Base-by-base conservation (phyloP, 2,329 filamentous ascomycete species). In the Colletotrichum tofieldiae region DNA sequence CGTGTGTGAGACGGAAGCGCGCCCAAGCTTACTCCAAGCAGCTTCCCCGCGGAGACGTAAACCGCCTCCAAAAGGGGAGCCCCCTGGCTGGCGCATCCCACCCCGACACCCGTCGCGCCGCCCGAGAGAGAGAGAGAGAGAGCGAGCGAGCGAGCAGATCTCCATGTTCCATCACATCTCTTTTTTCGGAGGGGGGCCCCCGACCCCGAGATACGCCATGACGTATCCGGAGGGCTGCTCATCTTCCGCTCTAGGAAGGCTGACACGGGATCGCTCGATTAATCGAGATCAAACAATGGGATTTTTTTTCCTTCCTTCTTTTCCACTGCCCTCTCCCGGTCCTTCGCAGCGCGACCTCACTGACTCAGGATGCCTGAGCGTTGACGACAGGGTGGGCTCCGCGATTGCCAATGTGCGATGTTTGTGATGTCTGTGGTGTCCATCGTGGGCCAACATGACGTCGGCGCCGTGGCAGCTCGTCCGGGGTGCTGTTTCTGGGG, bases 221-320 rank as follows among this genome's bases (percentile, higher is more conserved):
- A 72, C 69, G 69, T 72, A 55, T 35, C 59, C 35, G 45, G 43
- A 62, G 41, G 54, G 58, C 29, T 32, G 58, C 59, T 69, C 69
- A 47, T 69, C 52, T 72, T 54, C 69, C 69, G 45, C 45, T 69
- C 52, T 69, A 56, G 69, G 69, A 41, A 72, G 59, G 43, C 54
- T 64, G 69, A 64, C 68, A 71, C 69, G 69, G 69, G 59, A 72
- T 72, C 65, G 37, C 69, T 69, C 51, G 29, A 59, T 54, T 29
- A 23, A 69, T 72, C 65, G 69, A 72, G 65, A 72, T 72, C 52
- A 63, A 37, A 58, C 64, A 35, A 54, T 39, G 39, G 8, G 16
- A 12, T 45, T 12, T 37, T 20, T 37, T 43, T 20, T 4, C 39
- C 26, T 54, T 43, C 45, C 26, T 18, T 32, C 14, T 23, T n/a